Evolutionary conservation across 306 rosid species (phyloP), one percentile per base, ranked within the genome.

Genomic region (Herpetospermum pedunculosum): DNA sequence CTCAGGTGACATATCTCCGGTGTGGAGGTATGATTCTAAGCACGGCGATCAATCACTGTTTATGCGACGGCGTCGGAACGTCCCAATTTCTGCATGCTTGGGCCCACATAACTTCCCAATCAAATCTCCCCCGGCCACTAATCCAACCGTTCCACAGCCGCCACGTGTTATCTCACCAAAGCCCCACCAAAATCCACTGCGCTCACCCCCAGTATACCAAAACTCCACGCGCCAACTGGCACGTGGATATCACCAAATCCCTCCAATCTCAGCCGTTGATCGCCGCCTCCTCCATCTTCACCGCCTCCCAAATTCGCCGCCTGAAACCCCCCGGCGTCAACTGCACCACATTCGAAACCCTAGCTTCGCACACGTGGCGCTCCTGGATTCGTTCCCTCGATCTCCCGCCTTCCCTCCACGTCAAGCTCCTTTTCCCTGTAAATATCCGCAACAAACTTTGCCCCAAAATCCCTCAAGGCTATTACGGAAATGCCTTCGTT

Each of bases 321-420:
- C 80, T 92, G 19, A 89, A 90, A 75, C 81, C 21, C 92, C 79
- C 89, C 2, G n/a, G n/a, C n/a, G 76, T 84, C 1, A 89, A 85
- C 16, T 84, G 96, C 84, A 90, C 85, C 67, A 67, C 89, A n/a
- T 92, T 92, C 32, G 96, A 92, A 71, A 84, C 84, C 46, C 77
- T 90, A 0, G 96, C 98, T 0, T 76, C 96, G 0, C 96, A 92
- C 85, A 92, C 92, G 58, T 92, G 98, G 98, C 91, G 96, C 57
- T 87, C 89, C 6, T 92, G 98, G 98, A 81, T 90, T 67, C 73
- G 80, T 16, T 84, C 95, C 0, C 77, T 90, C 35, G 80, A 84
- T 69, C 70, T 83, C 9, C 21, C 80, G 0, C 82, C 88, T 8
- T 70, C 75, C 0, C 80, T 75, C 11, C 38, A 21, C 0, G 88